Percentiles rank a stretch among this genome's conserved stretches.
These are phyloP conservation scores for Hypomontagnella submonticulosa DNA, from an alignment of 495 filamentous ascomycete species.

Conservation along the genomic window DNA sequence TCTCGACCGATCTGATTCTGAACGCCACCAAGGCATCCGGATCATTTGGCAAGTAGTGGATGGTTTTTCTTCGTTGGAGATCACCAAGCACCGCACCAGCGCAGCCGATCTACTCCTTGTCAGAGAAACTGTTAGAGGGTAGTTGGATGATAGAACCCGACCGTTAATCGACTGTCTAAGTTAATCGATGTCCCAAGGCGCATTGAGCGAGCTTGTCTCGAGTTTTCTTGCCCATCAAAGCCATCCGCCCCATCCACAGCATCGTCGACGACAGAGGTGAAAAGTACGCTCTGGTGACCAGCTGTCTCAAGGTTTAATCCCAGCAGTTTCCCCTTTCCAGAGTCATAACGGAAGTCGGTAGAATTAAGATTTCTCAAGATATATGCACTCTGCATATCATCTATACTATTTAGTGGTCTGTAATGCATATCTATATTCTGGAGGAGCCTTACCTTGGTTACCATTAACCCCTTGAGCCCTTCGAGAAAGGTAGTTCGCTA, in stretches of 20 bases:
- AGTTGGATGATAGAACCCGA: slow-evolving; percentile 17
- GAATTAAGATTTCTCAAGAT: slow-evolving; percentile 77
- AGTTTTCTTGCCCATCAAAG: slow-evolving; percentile 46
- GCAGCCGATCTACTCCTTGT: slow-evolving; percentile 67
- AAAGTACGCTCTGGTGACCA: slow-evolving; percentile 63
- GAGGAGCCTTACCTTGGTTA: slow-evolving; percentile 44
- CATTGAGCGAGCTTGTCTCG: slow-evolving; percentile 72
- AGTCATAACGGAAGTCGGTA: slow-evolving; percentile 79
- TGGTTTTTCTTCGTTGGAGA: slow-evolving; percentile 74
- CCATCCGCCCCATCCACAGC: slow-evolving; percentile 57
- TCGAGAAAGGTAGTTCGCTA: slow-evolving; percentile 59
- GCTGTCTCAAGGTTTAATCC: slow-evolving; percentile 63
- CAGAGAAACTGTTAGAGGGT: slow-evolving; percentile 5
- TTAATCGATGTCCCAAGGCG: slow-evolving; percentile 79
- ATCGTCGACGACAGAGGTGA: slow-evolving; percentile 63
- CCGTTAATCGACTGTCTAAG: slow-evolving; percentile 71
- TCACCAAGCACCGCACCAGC: slow-evolving; percentile 86
- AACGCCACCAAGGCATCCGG: slow-evolving; percentile 62
- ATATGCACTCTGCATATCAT: slow-evolving; percentile 65
- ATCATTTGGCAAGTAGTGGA: slow-evolving; percentile 67
- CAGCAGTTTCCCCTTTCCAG: slow-evolving; percentile 73
- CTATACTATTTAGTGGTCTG: slow-evolving; percentile 36
- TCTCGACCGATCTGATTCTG: slow-evolving; percentile 72
- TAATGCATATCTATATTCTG: background rate
- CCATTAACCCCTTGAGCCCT: slow-evolving; percentile 54